Conservation (phyloP, 1,284 basidiomycete species). For the Irpex lacteus region DNA sequence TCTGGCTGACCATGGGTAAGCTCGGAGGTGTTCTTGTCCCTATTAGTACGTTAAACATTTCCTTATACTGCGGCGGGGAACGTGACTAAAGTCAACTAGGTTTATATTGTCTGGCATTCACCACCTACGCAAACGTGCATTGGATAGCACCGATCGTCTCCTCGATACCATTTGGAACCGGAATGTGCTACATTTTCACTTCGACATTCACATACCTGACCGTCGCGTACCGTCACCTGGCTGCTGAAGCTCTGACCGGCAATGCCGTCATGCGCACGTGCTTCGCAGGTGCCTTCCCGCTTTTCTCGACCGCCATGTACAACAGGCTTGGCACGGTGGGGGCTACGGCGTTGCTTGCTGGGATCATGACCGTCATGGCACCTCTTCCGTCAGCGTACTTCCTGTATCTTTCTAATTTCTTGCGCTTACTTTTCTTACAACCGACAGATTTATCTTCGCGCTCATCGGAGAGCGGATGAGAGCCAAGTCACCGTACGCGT, state of each 20-base stretch:
- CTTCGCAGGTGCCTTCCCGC: slow-evolving; percentile 72
- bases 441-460: slow-evolving; percentile 9
- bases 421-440: not conserved
- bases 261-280: slow-evolving; percentile 65
- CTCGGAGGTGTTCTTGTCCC: slow-evolving; percentile 69
- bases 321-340: slow-evolving; percentile 65
- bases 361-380: slow-evolving; percentile 63
- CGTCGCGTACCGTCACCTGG: slow-evolving; percentile 73
- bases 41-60: slow-evolving; percentile 25
- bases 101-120: slow-evolving; percentile 74
- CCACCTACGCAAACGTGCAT: slow-evolving; percentile 62
- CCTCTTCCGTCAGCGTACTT: slow-evolving; percentile 61
- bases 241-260: slow-evolving; percentile 73
- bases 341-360: slow-evolving; percentile 71
- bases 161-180: slow-evolving; percentile 58
- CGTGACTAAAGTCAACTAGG: slow-evolving; percentile 17
- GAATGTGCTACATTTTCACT: slow-evolving; percentile 60
- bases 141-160: slow-evolving; percentile 74
- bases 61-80: not conserved
- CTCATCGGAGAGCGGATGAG: slow-evolving; percentile 7
- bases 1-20: slow-evolving; percentile 64
- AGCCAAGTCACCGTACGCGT: slow-evolving; percentile 8
- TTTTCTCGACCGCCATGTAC: slow-evolving; percentile 64
- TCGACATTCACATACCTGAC: slow-evolving; percentile 73
- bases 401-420: not conserved